phyloP scores from a whole-genome alignment of 2,329 filamentous ascomycete species.

The Eutypella sp. region DNA sequence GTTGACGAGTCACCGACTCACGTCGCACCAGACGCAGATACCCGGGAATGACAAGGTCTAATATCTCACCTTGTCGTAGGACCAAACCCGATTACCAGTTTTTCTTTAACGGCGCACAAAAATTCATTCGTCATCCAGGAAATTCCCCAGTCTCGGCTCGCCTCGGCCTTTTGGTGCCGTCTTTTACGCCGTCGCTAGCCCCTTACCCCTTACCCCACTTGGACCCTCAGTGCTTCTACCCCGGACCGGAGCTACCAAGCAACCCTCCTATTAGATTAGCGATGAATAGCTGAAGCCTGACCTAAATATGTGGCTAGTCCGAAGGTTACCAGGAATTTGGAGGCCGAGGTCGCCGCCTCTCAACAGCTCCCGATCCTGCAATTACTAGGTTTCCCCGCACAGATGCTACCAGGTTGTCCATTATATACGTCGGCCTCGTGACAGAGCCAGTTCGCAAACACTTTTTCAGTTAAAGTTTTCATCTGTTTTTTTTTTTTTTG shows the following conservation, averaged over 20 bases:
- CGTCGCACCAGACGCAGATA: not conserved
- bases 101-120: not conserved
- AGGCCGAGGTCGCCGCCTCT: too few relatives aligned
- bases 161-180: not conserved
- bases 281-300: too few relatives aligned
- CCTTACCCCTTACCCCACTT: not conserved
- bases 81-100: not conserved
- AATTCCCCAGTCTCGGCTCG: too few relatives aligned
- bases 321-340: too few relatives aligned
- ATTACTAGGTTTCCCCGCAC: too few relatives aligned
- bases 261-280: not conserved
- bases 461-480: too few relatives aligned
- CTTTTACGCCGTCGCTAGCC: not conserved
- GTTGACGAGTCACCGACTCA: not conserved
- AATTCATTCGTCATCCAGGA: not conserved
- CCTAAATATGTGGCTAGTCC: too few relatives aligned
- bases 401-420: too few relatives aligned
- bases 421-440: too few relatives aligned
- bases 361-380: too few relatives aligned
- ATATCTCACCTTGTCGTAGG: not conserved
- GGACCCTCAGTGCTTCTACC: not conserved
- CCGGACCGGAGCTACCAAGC: not conserved
- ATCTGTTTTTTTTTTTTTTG: too few relatives aligned
- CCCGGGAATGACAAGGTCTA: not conserved
- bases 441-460: too few relatives aligned